Evolutionary conservation across 768 basidiomycete genomes (phyloP).

Genomic region (Rhodotorula sphaerocarpa): DNA sequence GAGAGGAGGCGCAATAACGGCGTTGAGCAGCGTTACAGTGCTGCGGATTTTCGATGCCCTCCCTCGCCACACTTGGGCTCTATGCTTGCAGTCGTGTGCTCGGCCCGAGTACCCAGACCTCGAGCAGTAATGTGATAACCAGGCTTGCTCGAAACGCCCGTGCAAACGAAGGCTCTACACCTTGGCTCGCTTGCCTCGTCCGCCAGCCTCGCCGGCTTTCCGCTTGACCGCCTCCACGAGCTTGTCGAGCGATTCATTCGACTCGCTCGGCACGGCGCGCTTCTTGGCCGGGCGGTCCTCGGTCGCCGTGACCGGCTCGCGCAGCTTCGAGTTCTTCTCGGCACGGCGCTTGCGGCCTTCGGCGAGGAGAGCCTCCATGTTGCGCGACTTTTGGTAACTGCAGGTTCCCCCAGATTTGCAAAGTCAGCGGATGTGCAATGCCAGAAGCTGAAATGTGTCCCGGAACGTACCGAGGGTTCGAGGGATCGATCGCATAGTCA

Average conservation of each 20-base stretch:
- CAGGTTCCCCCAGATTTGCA: no score
- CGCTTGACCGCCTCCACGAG: slow-evolving; percentile 83
- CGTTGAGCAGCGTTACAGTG: no score
- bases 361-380: slow-evolving; percentile 74
- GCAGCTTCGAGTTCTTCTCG: slow-evolving; percentile 10
- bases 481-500: slow-evolving; percentile 89
- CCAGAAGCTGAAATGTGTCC: no score
- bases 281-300: slow-evolving; percentile 8
- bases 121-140: no score
- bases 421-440: no score
- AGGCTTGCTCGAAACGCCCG: not conserved
- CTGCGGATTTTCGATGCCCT: no score
- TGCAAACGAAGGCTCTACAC: not conserved
- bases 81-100: no score
- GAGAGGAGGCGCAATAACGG: no score
- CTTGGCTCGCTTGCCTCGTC: slow-evolving; percentile 34
- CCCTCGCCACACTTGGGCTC: no score
- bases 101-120: no score
- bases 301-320: slow-evolving; percentile 39
- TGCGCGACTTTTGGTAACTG: slow-evolving; percentile 87
- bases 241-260: slow-evolving; percentile 50
- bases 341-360: slow-evolving; percentile 64
- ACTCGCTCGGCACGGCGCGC: slow-evolving; percentile 26
- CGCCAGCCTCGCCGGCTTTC: slow-evolving; percentile 50
- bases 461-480: slow-evolving; percentile 86